A percentile compares a stretch with the other conserved stretches of the same genome.
Evolutionary conservation across 2,329 filamentous ascomycete species (phyloP).

Genomic region (Xenoacremonium recifei): DNA sequence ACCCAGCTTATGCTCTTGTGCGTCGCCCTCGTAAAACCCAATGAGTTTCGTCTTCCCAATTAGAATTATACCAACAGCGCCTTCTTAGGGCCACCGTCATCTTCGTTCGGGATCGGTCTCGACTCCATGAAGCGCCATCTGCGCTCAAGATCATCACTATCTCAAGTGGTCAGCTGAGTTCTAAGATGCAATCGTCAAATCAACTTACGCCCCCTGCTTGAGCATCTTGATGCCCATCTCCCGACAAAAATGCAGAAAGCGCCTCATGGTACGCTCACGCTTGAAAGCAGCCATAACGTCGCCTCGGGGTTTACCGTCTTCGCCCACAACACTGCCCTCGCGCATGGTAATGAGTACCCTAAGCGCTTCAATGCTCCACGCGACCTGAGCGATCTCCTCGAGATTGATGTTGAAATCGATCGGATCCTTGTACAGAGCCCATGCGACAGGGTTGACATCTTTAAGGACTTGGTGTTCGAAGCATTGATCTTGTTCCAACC

Average conservation of each 20-base stretch:
- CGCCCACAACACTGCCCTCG: constrained; percentile 21
- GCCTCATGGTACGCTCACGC: constrained; percentile 49
- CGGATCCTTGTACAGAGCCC: constrained; percentile 50
- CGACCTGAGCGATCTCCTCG: constrained; percentile 45
- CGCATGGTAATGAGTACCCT: constrained; percentile 43
- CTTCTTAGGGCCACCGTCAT: constrained; percentile 25
- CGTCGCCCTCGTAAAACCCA: neutral
- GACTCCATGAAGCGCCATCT: constrained; percentile 37
- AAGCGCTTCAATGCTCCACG: constrained; percentile 40
- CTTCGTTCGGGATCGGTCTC: constrained; percentile 26
- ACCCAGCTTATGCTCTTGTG: neutral
- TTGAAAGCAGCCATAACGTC: constrained; percentile 53
- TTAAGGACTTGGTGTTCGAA: constrained; percentile 56
- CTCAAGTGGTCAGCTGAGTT: neutral
- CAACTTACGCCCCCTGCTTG: constrained; percentile 40
- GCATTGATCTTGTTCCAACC: constrained; percentile 36
- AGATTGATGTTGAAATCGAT: constrained; percentile 50
- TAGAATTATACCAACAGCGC: constrained; percentile 23
- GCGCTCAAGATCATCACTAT: constrained; percentile 34
- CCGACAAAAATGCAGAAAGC: constrained; percentile 49
- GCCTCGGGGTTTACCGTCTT: constrained; percentile 38
- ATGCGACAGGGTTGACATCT: constrained; percentile 41
- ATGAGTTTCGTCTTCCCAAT: neutral
- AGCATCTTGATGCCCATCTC: constrained; percentile 42
- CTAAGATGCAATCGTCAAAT: neutral